These are phyloP conservation scores for Pseudogymnoascus sp. DNA, from an alignment of 2,329 filamentous ascomycete species.

Conservation along the genomic window DNA sequence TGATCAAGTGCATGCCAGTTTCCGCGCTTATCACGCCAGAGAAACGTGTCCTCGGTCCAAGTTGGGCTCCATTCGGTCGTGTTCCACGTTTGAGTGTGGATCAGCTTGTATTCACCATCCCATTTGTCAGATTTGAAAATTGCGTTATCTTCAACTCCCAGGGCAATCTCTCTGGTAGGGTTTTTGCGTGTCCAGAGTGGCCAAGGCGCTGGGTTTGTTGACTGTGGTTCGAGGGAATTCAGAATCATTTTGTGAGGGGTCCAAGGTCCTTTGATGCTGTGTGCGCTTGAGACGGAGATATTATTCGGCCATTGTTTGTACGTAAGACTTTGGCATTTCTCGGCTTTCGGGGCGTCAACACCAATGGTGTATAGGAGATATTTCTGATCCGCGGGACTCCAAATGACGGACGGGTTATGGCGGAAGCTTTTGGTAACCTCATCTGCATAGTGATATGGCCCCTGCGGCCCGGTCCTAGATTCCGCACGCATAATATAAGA, in stretches of 20 bases:
- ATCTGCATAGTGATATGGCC: conserved; percentile 38
- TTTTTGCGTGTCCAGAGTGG: conserved; percentile 30
- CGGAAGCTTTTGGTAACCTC: conserved; percentile 37
- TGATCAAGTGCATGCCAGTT: conserved; percentile 32
- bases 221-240: background rate
- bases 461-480: conserved; percentile 36
- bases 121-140: conserved; percentile 30
- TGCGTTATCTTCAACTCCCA: conserved; percentile 32
- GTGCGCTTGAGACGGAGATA: background rate
- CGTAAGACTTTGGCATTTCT: background rate
- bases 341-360: conserved; percentile 29
- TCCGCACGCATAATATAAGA: conserved; percentile 41
- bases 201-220: conserved; percentile 39
- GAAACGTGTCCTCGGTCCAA: conserved; percentile 30
- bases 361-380: conserved; percentile 43
- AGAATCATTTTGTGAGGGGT: conserved; percentile 17
- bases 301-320: background rate
- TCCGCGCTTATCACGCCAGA: conserved; percentile 33
- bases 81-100: conserved; percentile 7
- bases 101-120: conserved; percentile 24
- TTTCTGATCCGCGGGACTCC: conserved; percentile 36
- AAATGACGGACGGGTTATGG: conserved; percentile 42
- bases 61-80: conserved; percentile 14
- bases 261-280: background rate
- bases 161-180: conserved; percentile 26